phyloP scores from a whole-genome alignment of 2,329 filamentous ascomycete genomes.

The Ophiostoma ips region DNA sequence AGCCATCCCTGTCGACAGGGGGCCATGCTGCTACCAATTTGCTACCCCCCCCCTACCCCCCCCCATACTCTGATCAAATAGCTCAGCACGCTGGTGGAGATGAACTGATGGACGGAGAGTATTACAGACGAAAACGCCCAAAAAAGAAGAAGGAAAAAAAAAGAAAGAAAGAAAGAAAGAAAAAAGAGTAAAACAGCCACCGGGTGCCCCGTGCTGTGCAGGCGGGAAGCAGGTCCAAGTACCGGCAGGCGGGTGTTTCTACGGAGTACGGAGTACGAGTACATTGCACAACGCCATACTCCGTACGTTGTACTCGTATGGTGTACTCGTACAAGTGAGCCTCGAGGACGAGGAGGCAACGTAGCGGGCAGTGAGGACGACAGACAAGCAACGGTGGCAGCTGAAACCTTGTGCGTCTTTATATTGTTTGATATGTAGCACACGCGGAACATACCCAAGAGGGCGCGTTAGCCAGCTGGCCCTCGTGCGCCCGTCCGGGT shows the following conservation, averaged over 20 bases:
- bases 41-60: too few relatives aligned
- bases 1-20: too few relatives aligned
- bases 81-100: background rate
- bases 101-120: background rate
- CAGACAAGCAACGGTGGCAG: background rate
- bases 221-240: slow-evolving; percentile 3
- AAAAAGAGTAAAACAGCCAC: background rate
- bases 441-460: background rate
- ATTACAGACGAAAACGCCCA: too few relatives aligned
- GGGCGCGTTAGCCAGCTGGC: background rate
- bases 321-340: too few relatives aligned
- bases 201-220: slow-evolving; percentile 6
- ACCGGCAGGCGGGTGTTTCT: slow-evolving; percentile 5
- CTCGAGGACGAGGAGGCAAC: too few relatives aligned
- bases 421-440: background rate
- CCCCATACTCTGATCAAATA: too few relatives aligned
- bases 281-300: too few relatives aligned
- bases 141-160: background rate
- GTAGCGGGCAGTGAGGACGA: too few relatives aligned
- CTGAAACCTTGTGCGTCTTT: background rate
- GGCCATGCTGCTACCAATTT: too few relatives aligned
- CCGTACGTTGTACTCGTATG: too few relatives aligned
- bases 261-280: background rate
- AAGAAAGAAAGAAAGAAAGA: background rate
- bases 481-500: too few relatives aligned